Evolutionary conservation across 169 alveolate genomes (phyloP).

Genomic region (Theileria sp.): DNA sequence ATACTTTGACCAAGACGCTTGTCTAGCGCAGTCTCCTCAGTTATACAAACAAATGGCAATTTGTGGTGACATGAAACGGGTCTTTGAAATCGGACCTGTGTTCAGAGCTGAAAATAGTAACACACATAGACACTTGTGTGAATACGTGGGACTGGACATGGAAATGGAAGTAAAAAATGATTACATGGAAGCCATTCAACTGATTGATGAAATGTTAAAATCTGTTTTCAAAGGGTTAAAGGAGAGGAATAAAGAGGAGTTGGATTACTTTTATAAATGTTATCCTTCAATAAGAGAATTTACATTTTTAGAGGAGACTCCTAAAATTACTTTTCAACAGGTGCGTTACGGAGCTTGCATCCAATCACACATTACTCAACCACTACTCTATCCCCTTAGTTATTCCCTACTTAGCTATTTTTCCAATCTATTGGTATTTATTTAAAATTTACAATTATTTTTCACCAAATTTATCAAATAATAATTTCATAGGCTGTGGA

Average conservation of each 20-base stretch:
- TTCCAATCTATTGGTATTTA: too few species aligned
- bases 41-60: constrained; percentile 98
- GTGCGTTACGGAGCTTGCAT: neutral
- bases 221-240: constrained; percentile 86
- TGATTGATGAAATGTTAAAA: constrained; percentile 87
- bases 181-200: constrained; percentile 93
- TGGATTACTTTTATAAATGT: constrained; percentile 49
- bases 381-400: too few species aligned
- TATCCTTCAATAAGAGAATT: constrained; percentile 51
- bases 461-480: neutral
- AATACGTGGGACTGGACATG: constrained; percentile 97
- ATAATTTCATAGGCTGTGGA: constrained; percentile 66
- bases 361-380: too few species aligned
- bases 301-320: constrained; percentile 51
- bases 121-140: constrained; percentile 99
- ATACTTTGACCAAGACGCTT: constrained; percentile 88
- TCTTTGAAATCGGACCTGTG: constrained; percentile 99
- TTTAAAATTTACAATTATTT: constrained; percentile 31
- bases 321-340: constrained; percentile 49
- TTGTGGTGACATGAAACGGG: constrained; percentile 93
- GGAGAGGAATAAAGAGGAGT: constrained; percentile 70
- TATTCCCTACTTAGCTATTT: too few species aligned
- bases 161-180: constrained; percentile 95
- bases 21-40: constrained; percentile 99
- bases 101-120: constrained; percentile 98